These are phyloP conservation scores for Punctularia strigosozonata DNA, from an alignment of 768 basidiomycete species.

Conservation along the genomic window DNA sequence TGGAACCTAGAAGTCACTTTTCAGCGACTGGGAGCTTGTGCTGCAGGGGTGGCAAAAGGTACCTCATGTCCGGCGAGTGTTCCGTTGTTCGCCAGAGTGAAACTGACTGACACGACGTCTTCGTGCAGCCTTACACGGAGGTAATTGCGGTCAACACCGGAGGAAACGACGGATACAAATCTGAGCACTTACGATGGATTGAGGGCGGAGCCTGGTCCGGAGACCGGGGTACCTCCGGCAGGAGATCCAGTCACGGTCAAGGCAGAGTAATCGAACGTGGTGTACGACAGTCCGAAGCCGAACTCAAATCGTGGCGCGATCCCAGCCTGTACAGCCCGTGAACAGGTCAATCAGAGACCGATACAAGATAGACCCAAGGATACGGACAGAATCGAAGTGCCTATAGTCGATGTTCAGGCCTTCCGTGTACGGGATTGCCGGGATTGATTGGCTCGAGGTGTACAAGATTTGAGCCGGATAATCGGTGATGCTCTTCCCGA, in stretches of 20 bases:
- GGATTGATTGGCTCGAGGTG: conserved; percentile 17
- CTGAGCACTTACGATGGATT: conserved; percentile 31
- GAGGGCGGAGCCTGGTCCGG: conserved; percentile 37
- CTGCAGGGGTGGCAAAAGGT: conserved; percentile 2
- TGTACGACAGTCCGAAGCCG: conserved; percentile 67
- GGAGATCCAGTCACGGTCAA: conserved; percentile 20
- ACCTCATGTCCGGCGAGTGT: conserved; percentile 43
- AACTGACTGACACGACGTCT: conserved; percentile 38
- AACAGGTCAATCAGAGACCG: background rate
- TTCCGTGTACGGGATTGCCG: conserved; percentile 46
- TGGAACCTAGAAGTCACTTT: conserved; percentile 25
- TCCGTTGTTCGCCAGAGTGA: conserved; percentile 43
- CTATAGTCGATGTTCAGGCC: conserved; percentile 47
- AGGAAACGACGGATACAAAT: background rate
- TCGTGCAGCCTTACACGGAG: conserved; percentile 33
- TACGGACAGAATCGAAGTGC: conserved; percentile 33
- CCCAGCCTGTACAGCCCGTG: conserved; percentile 11
- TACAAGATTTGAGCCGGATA: conserved; percentile 33
- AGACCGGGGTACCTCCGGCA: conserved; percentile 29
- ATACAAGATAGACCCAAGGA: background rate
- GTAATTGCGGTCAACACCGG: background rate
- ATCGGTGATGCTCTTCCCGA: conserved; percentile 46
- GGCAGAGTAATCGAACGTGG: conserved; percentile 52
- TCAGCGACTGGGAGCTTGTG: background rate
- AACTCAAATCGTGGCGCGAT: conserved; percentile 51